These are phyloP conservation scores for Clarireedia sp. DNA, from an alignment of 2,329 filamentous ascomycete species.

Conservation along the genomic window DNA sequence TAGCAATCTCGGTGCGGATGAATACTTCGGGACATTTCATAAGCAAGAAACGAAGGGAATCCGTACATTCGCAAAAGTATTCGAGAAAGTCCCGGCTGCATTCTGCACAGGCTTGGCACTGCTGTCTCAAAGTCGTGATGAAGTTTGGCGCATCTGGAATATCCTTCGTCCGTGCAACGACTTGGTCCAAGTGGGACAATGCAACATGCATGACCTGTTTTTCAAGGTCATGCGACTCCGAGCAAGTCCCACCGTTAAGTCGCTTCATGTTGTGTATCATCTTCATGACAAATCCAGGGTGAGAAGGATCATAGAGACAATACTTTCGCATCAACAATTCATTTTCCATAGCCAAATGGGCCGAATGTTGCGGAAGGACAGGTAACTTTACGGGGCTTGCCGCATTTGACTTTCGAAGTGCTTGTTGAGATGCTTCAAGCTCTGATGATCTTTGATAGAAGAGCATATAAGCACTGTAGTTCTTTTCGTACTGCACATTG, in stretches of 20 bases:
- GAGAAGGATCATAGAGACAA: slow-evolving; percentile 67
- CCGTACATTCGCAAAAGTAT: slow-evolving; percentile 50
- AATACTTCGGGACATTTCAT: slow-evolving; percentile 49
- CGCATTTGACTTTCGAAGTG: slow-evolving; percentile 31
- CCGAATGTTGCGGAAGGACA: slow-evolving; percentile 39
- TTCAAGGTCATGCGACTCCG: slow-evolving; percentile 39
- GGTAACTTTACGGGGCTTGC: slow-evolving; percentile 38
- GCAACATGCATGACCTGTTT: slow-evolving; percentile 46
- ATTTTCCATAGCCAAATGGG: slow-evolving; percentile 66
- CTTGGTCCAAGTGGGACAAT: slow-evolving; percentile 64
- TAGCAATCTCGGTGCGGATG: slow-evolving; percentile 46
- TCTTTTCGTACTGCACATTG: slow-evolving; percentile 52
- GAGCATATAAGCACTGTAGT: slow-evolving; percentile 91
- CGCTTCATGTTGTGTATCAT: slow-evolving; percentile 50
- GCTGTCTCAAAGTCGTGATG: slow-evolving; percentile 41
- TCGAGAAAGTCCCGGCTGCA: slow-evolving; percentile 53
- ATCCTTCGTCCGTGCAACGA: slow-evolving; percentile 65
- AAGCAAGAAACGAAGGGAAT: slow-evolving; percentile 56
- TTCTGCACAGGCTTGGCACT: slow-evolving; percentile 41
- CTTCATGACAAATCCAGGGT: slow-evolving; percentile 57
- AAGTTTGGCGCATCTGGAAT: slow-evolving; percentile 53
- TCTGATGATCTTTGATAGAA: slow-evolving; percentile 82
- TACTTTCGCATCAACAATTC: slow-evolving; percentile 66
- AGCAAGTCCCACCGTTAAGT: slow-evolving; percentile 41
- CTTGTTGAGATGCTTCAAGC: slow-evolving; percentile 45